A percentile compares a stretch with the other conserved stretches of the same genome.
Conservation (phyloP, 768 basidiomycete species). For the Suillus weaverae region DNA sequence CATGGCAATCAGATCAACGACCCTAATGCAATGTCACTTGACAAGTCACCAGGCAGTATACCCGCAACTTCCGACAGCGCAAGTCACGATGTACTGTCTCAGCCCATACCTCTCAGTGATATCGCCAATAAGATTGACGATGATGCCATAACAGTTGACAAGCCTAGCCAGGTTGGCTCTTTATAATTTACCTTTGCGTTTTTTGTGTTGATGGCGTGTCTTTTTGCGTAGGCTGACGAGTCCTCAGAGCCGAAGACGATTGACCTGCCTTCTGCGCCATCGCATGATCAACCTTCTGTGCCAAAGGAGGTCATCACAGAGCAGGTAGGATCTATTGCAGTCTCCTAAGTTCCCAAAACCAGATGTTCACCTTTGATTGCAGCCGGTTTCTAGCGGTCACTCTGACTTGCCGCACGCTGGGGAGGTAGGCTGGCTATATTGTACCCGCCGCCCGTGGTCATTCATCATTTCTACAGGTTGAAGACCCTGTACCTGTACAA, state of each 20-base stretch:
- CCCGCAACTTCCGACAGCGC: neutral
- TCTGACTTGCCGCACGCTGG: neutral
- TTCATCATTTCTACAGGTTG: neutral
- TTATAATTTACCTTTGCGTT: neutral
- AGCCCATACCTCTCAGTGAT: neutral
- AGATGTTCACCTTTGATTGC: neutral
- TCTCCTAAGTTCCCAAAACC: neutral
- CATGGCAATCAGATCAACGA: conserved; percentile 7
- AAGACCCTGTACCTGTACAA: neutral
- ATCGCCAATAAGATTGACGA: conserved; percentile 8
- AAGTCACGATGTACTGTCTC: neutral
- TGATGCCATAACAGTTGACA: conserved; percentile 18
- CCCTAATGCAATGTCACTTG: neutral
- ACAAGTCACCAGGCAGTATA: neutral
- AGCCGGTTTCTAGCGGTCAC: neutral
- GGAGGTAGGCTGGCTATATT: neutral
- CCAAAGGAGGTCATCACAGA: neutral
- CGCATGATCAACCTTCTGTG: neutral
- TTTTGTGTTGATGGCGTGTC: neutral
- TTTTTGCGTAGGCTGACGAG: neutral
- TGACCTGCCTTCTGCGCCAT: neutral
- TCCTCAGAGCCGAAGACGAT: neutral
- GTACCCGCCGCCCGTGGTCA: too few species aligned
- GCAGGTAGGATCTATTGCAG: neutral
- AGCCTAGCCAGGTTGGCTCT: conserved; percentile 20